These are phyloP conservation scores for Tephrocybe sp. DNA, from an alignment of 768 basidiomycete genomes.

Conservation along the genomic window DNA sequence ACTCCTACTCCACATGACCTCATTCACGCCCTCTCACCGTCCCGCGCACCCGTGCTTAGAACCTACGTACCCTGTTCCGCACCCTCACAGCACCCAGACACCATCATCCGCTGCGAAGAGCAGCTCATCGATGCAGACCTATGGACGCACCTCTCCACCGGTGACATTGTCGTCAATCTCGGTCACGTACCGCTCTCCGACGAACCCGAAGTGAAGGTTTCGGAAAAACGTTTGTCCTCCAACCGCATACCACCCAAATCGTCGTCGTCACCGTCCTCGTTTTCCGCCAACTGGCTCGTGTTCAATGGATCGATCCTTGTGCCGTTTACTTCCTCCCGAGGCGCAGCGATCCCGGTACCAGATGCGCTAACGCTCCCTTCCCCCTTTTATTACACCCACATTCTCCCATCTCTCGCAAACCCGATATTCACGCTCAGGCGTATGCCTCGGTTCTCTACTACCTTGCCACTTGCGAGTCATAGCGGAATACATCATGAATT, in stretches of 20 bases:
- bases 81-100: slow-evolving; percentile 41
- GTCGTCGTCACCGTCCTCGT: no score
- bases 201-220: slow-evolving; percentile 26
- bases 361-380: slow-evolving; percentile 66
- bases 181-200: slow-evolving; percentile 62
- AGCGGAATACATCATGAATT: no score
- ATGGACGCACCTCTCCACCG: slow-evolving; percentile 73
- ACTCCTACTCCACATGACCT: slow-evolving; percentile 77
- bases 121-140: slow-evolving; percentile 67
- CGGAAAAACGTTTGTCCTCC: no score
- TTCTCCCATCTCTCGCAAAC: slow-evolving; percentile 41
- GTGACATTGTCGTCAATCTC: slow-evolving; percentile 79
- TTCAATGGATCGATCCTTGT: slow-evolving; percentile 64
- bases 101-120: slow-evolving; percentile 58
- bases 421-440: slow-evolving; percentile 33
- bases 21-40: slow-evolving; percentile 53
- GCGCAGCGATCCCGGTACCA: slow-evolving; percentile 49
- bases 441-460: slow-evolving; percentile 31
- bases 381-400: slow-evolving; percentile 74
- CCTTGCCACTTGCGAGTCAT: neutral
- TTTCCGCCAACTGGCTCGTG: slow-evolving; percentile 61
- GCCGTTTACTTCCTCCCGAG: slow-evolving; percentile 51
- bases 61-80: slow-evolving; percentile 71
- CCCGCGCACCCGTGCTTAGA: slow-evolving; percentile 63
- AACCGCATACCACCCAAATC: no score